Conservation (phyloP, 2,329 filamentous ascomycete species). For the Fusarium piperis region DNA sequence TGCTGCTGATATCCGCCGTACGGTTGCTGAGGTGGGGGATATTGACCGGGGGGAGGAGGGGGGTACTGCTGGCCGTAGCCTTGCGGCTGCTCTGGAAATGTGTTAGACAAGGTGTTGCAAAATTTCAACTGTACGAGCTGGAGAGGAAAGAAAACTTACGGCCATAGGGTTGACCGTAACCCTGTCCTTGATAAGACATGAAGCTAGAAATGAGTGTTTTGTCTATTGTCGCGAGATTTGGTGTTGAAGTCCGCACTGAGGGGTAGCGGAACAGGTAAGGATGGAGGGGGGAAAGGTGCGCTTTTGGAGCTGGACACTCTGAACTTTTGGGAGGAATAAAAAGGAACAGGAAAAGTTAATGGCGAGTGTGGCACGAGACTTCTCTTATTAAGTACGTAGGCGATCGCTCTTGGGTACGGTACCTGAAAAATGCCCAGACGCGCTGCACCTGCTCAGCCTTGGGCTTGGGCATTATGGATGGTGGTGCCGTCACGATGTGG, state of each 20-base stretch:
- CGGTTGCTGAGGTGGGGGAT: slow-evolving; percentile 39
- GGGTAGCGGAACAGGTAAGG: neutral
- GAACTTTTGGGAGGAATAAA: neutral
- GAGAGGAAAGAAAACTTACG: slow-evolving; percentile 44
- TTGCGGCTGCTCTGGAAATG: slow-evolving; percentile 47
- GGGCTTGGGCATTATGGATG: slow-evolving; percentile 30
- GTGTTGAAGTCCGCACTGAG: slow-evolving; percentile 11
- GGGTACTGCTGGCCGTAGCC: slow-evolving; percentile 53
- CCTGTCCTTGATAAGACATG: slow-evolving; percentile 51
- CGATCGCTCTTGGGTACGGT: neutral
- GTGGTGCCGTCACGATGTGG: slow-evolving; percentile 30
- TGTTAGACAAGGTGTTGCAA: slow-evolving; percentile 23
- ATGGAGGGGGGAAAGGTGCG: slow-evolving; percentile 1
- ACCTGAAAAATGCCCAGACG: slow-evolving; percentile 10
- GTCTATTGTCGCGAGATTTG: neutral
- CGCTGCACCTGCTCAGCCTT: slow-evolving; percentile 32
- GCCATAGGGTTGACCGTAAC: slow-evolving; percentile 46
- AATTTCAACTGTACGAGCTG: neutral
- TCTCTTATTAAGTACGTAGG: slow-evolving; percentile 20
- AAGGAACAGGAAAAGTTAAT: slow-evolving; percentile 3
- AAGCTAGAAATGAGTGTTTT: slow-evolving; percentile 21
- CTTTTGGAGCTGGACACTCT: neutral
- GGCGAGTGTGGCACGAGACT: slow-evolving; percentile 13
- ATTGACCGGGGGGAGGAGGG: slow-evolving; percentile 44
- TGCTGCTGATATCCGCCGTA: slow-evolving; percentile 51